These are phyloP conservation scores for Casuarina equisetifolia DNA, from an alignment of 306 rosid species.

Conservation along the genomic window DNA sequence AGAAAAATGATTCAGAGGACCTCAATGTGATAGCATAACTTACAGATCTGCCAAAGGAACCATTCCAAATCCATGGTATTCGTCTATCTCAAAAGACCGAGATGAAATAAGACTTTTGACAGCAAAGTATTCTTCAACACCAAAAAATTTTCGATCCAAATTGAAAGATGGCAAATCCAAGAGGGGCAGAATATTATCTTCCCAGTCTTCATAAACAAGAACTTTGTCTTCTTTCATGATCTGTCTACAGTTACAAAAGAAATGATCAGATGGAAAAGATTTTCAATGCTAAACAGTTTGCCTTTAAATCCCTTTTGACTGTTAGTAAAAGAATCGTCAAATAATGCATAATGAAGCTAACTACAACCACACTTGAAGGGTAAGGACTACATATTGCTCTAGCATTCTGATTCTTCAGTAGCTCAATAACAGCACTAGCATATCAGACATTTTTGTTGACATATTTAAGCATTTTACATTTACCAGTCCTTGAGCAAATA, in stretches of 20 bases:
- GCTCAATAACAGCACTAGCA: no score
- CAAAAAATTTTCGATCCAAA: constrained; percentile 47
- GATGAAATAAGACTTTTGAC: constrained; percentile 76
- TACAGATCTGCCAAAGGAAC: constrained; percentile 95
- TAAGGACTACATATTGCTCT: no score
- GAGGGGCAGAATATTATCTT: constrained; percentile 66
- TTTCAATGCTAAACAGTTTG: not conserved
- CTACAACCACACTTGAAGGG: no score
- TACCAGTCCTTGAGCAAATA: no score
- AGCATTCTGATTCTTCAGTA: no score
- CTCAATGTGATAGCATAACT: constrained; percentile 29
- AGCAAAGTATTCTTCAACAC: constrained; percentile 61
- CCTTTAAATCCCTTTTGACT: not conserved
- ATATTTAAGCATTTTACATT: no score
- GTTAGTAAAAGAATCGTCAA: no score
- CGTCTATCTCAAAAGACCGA: constrained; percentile 71
- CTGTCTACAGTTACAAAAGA: constrained; percentile 52
- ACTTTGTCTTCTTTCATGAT: constrained; percentile 68
- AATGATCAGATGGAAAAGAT: constrained; percentile 29
- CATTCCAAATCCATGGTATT: constrained; percentile 85
- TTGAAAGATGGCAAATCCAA: constrained; percentile 41
- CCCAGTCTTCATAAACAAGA: constrained; percentile 75
- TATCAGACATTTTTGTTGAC: no score
- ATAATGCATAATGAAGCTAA: no score
- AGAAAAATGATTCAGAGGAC: not conserved